Evolutionary conservation across 306 rosid genomes (phyloP).

Genomic region (Oxytropis ochrocephala): DNA sequence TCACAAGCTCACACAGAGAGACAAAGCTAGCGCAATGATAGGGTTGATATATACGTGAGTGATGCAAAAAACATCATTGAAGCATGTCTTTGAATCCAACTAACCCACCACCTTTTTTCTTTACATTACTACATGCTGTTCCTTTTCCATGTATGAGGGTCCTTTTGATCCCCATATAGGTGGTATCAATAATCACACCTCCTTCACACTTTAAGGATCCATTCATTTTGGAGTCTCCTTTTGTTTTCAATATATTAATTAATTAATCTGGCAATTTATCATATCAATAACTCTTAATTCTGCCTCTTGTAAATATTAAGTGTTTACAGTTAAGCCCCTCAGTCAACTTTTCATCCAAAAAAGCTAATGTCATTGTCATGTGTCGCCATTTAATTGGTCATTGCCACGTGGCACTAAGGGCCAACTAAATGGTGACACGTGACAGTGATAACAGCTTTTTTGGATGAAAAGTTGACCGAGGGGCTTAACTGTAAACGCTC

Average conservation of each 20-base stretch:
- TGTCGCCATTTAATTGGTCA: no score
- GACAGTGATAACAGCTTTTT: no score
- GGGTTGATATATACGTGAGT: conserved; percentile 25
- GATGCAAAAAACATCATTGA: conserved; percentile 18
- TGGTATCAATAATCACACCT: conserved; percentile 28
- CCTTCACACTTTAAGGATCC: not conserved
- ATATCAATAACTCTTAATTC: not conserved
- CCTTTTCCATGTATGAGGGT: conserved; percentile 35
- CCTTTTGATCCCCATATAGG: conserved; percentile 40
- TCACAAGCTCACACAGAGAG: not conserved
- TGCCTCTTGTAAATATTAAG: no score
- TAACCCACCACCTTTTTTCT: conserved; percentile 24
- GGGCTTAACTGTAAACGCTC: no score
- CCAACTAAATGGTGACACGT: no score
- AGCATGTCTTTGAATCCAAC: conserved; percentile 24
- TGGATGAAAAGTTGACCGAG: no score
- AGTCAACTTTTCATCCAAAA: no score
- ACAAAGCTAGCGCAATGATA: conserved; percentile 20
- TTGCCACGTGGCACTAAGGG: no score
- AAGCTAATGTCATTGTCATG: no score
- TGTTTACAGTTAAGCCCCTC: no score
- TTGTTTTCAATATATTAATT: conserved; percentile 6
- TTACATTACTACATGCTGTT: conserved; percentile 21
- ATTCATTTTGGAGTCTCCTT: conserved; percentile 1
- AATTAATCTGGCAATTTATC: not conserved